Base-by-base conservation (phyloP, 2,329 filamentous ascomycete genomes). In the Colletotrichum tropicicola region DNA sequence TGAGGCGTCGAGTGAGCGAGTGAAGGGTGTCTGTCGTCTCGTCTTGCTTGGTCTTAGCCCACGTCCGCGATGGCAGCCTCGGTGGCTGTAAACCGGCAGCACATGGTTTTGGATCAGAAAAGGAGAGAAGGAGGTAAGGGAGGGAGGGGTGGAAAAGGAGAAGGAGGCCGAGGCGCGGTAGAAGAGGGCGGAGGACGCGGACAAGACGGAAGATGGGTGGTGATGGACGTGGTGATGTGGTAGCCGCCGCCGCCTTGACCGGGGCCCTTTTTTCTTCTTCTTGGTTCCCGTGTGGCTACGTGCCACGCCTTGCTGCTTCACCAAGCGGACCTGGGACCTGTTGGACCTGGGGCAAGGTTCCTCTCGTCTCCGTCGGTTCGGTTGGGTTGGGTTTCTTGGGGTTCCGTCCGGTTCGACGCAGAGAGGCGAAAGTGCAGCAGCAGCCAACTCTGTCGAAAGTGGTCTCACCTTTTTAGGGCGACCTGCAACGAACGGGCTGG, bases 381-480 rank as follows among this genome's bases (percentile, higher is more conserved):
- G n/a, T n/a, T n/a, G n/a, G n/a, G n/a, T n/a, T n/a, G n/a, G n/a
- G 17, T 21, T 43, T 19, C 39, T 43, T 43, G 17, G 10, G 15
- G n/a, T 43, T 43, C n/a, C 39, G 39, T 43, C 19, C 39, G n/a
- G 39, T 35, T 43, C 39, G 39, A 10, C 19, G 39, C 8, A 43
- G 13, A 45, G 13, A 15, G 25, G 9, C 19, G 6, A 25, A 23
- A 45, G 19, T 15, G 37, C 37, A 21, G 3, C 15, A 41, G 13
- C 6, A 41, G 37, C 37, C 51, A 54, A 43, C 39, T 43, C 39
- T 54, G 45, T 37, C 17, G 48, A 45, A 49, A 61, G 48, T 55
- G 44, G 62, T 65, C 62, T 65, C 62, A 65, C 61, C 61, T 65
- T 61, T 65, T 65, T 65, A 61, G 57, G 58, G 61, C 27, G 37